Evolutionary conservation across 768 basidiomycete species (phyloP).

Genomic region (Podaxis rugospora): DNA sequence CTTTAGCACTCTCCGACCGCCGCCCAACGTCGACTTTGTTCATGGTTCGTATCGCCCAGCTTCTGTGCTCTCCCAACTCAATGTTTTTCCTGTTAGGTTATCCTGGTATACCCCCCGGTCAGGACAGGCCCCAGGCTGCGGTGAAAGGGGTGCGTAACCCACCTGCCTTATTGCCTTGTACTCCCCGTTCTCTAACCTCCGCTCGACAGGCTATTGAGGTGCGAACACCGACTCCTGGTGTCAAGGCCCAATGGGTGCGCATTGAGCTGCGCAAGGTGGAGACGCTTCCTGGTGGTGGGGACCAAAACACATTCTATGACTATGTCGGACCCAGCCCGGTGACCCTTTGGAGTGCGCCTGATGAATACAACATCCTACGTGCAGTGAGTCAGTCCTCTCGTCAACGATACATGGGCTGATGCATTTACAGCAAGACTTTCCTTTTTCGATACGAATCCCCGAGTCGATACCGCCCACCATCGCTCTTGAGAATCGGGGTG

Average conservation of each 20-base stretch:
- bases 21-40: conserved; percentile 87
- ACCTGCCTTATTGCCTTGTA: background rate
- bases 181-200: conserved; percentile 2
- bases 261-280: conserved; percentile 92
- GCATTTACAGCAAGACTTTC: conserved; percentile 69
- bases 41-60: conserved; percentile 47
- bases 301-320: conserved; percentile 70
- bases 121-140: conserved; percentile 75
- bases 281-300: conserved; percentile 67
- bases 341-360: conserved; percentile 76
- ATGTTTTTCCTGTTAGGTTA: conserved; percentile 44
- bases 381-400: conserved; percentile 46
- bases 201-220: conserved; percentile 77
- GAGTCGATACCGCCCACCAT: conserved; percentile 88
- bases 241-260: conserved; percentile 90
- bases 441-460: conserved; percentile 88
- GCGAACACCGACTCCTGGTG: conserved; percentile 64
- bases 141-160: conserved; percentile 72
- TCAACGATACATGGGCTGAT: conserved; percentile 7
- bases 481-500: conserved; percentile 72
- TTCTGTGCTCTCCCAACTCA: conserved; percentile 10
- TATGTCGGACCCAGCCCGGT: conserved; percentile 79
- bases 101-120: conserved; percentile 80
- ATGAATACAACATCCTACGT: conserved; percentile 65
- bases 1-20: conserved; percentile 72